A percentile compares a stretch with the other conserved stretches of the same genome.
phyloP scores from a whole-genome alignment of 176 grass and related monocot species.

The Musa beccarii region DNA sequence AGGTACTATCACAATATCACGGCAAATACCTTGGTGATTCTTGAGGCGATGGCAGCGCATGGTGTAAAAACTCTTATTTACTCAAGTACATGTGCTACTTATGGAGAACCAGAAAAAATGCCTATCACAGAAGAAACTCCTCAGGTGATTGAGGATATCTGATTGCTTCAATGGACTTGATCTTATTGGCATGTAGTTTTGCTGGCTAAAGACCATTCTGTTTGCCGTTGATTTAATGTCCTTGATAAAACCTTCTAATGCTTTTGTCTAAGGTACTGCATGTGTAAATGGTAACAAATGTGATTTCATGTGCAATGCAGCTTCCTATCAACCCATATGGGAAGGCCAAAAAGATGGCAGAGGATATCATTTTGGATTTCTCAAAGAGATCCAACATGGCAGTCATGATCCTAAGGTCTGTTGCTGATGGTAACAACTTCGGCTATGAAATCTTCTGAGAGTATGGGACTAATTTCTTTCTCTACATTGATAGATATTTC shows the following conservation, averaged over 20 bases:
- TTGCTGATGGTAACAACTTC: not conserved
- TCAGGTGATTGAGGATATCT: conserved; percentile 38
- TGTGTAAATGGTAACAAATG: too few relatives aligned
- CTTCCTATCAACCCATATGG: conserved; percentile 94
- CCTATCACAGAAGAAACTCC: conserved; percentile 85
- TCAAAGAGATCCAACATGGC: conserved; percentile 83
- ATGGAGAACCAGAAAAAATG: conserved; percentile 96
- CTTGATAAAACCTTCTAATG: not conserved
- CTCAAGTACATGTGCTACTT: conserved; percentile 96
- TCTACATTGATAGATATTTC: conserved; percentile 56
- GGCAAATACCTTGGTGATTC: conserved; percentile 71
- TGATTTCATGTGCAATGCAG: conserved; percentile 30
- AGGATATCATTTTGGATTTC: conserved; percentile 98
- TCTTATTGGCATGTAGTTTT: not conserved
- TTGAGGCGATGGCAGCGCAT: conserved; percentile 81
- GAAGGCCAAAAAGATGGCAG: conserved; percentile 98
- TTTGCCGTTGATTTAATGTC: not conserved
- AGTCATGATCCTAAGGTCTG: conserved; percentile 95
- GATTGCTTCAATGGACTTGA: not conserved
- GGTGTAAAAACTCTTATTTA: conserved; percentile 91
- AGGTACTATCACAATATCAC: conserved; percentile 99
- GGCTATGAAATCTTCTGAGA: not conserved
- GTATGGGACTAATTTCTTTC: conserved; percentile 2
- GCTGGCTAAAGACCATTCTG: not conserved
- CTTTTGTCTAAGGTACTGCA: too few relatives aligned